phyloP scores from a whole-genome alignment of 1,139 yeast species.

The Yamadazyma blattariae region DNA sequence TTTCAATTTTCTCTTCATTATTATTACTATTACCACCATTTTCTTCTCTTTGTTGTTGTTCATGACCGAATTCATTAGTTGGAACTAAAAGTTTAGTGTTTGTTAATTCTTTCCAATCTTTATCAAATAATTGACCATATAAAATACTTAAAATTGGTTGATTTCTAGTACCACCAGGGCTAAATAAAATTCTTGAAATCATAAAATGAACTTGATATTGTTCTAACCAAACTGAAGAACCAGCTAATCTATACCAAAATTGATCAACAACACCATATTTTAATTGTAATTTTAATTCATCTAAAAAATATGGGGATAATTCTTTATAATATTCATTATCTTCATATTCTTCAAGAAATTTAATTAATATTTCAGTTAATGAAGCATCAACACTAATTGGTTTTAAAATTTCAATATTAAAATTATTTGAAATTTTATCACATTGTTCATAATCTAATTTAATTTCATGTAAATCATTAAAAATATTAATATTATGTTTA shows the following conservation, averaged over 20 bases:
- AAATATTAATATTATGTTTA: conserved; percentile 17
- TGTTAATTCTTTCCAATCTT: conserved; percentile 36
- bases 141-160: conserved; percentile 32
- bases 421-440: conserved; percentile 10
- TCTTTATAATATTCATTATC: conserved; percentile 22
- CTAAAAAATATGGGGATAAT: conserved; percentile 23
- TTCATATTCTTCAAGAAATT: conserved; percentile 16
- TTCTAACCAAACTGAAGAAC: conserved; percentile 39
- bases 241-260: conserved; percentile 38
- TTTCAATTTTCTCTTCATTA: not conserved
- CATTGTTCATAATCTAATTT: conserved; percentile 18
- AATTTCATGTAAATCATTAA: conserved; percentile 16
- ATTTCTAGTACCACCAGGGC: conserved; percentile 27
- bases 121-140: conserved; percentile 37
- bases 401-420: conserved; percentile 16
- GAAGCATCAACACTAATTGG: conserved; percentile 21
- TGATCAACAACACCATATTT: conserved; percentile 24
- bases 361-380: conserved; percentile 16
- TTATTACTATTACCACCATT: not conserved
- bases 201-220: conserved; percentile 38
- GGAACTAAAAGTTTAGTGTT: conserved; percentile 35
- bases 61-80: conserved; percentile 15
- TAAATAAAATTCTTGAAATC: conserved; percentile 33
- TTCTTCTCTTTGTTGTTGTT: conserved; percentile 8
- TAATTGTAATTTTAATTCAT: conserved; percentile 25